phyloP scores from a whole-genome alignment of 805 yeast species.

The Isabelozyma heimii region DNA sequence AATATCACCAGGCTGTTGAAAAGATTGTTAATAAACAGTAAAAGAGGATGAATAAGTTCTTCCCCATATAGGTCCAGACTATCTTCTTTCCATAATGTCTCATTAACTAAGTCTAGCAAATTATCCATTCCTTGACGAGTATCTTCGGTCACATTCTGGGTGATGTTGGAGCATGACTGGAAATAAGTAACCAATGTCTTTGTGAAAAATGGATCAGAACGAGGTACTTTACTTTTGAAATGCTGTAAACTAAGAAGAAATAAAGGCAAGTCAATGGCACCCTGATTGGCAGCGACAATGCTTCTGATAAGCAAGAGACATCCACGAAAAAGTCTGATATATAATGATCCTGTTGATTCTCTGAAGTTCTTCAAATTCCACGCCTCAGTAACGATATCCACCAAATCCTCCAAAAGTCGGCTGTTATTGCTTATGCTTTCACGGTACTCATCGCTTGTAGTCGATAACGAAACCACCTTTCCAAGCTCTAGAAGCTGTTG shows the following conservation, averaged over 20 bases:
- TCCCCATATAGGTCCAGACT: slow-evolving; percentile 2
- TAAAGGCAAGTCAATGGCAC: not conserved
- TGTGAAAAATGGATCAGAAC: slow-evolving; percentile 6
- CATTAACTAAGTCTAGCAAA: slow-evolving; percentile 4
- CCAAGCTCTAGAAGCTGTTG: slow-evolving; percentile 1
- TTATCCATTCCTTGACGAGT: not conserved
- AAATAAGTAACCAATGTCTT: slow-evolving; percentile 16
- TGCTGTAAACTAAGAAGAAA: slow-evolving; percentile 5
- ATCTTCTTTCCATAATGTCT: slow-evolving; percentile 3
- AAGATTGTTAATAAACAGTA: slow-evolving; percentile 4
- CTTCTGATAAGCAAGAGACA: slow-evolving; percentile 48
- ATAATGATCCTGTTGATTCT: slow-evolving; percentile 3
- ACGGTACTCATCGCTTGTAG: slow-evolving; percentile 4
- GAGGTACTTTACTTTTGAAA: slow-evolving; percentile 3
- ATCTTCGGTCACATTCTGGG: slow-evolving; percentile 3
- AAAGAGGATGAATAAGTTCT: slow-evolving; percentile 6
- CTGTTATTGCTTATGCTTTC: not conserved
- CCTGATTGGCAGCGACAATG: slow-evolving; percentile 26
- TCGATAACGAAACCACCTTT: slow-evolving; percentile 2
- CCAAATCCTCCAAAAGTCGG: slow-evolving; percentile 1
- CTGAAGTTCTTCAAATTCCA: not conserved
- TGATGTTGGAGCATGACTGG: slow-evolving; percentile 22
- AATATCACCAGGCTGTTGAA: slow-evolving; percentile 6
- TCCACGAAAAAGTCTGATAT: slow-evolving; percentile 44
- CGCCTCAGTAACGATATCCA: slow-evolving; percentile 6